These are phyloP conservation scores for Cicer cuneatum DNA, from an alignment of 306 rosid species.

Conservation along the genomic window DNA sequence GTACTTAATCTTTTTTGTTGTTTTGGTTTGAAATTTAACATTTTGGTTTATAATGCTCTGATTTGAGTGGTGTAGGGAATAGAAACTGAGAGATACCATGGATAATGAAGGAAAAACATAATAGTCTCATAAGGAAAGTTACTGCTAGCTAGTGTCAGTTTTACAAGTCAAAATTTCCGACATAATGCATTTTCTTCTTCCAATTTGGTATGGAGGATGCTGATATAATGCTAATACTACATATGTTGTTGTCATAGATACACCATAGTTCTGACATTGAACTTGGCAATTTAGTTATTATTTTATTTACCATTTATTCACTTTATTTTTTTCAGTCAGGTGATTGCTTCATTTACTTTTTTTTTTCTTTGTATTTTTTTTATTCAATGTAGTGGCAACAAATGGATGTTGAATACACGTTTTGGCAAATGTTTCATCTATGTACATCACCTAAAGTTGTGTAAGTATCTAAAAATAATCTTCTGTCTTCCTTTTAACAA, in stretches of 20 bases:
- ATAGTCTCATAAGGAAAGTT: background rate
- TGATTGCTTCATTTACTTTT: constrained; percentile 27
- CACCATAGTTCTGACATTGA: background rate
- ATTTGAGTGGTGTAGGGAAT: background rate
- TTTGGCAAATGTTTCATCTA: constrained; percentile 99
- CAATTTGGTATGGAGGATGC: background rate
- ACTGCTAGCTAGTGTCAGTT: background rate
- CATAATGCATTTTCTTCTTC: background rate
- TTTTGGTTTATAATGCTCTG: constrained; percentile 21
- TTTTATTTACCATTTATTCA: background rate
- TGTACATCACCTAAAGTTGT: constrained; percentile 99
- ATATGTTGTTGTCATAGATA: background rate
- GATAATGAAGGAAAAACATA: background rate
- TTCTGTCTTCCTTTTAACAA: constrained; percentile 8
- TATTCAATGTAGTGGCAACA: constrained; percentile 87
- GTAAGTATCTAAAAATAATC: constrained; percentile 57
- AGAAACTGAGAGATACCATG: background rate
- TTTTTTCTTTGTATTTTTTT: constrained; percentile 11
- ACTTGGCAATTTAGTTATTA: constrained; percentile 3
- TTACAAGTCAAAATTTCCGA: constrained; percentile 18
- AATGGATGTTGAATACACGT: constrained; percentile 98
- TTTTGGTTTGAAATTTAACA: constrained; percentile 1
- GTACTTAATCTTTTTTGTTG: background rate
- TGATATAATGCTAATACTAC: background rate
- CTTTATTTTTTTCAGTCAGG: constrained; percentile 10